Evolutionary conservation across 2,329 filamentous ascomycete genomes (phyloP).

Genomic region (Penicillium sp.): DNA sequence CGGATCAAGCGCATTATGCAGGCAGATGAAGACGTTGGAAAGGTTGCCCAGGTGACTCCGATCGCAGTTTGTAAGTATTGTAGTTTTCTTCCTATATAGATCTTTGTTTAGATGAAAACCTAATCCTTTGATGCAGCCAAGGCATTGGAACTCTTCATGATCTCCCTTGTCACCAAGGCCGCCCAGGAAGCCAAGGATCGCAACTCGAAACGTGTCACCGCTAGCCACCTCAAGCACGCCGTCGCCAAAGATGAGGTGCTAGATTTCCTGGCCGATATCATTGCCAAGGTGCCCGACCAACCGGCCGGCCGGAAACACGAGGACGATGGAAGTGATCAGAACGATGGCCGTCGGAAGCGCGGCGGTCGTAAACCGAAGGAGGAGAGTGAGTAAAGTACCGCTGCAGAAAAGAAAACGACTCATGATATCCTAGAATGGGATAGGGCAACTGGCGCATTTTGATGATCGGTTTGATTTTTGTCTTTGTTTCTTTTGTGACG

Average conservation of each 20-base stretch:
- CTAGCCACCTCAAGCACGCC: conserved; percentile 86
- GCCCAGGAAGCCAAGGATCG: conserved; percentile 79
- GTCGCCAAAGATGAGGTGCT: conserved; percentile 87
- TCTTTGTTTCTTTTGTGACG: conserved; percentile 6
- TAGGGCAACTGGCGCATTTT: conserved; percentile 22
- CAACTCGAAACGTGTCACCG: conserved; percentile 85
- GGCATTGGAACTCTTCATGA: conserved; percentile 97
- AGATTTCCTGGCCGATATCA: conserved; percentile 90
- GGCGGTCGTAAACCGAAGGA: conserved; percentile 42
- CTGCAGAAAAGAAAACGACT: conserved; percentile 16
- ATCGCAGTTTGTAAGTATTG: conserved; percentile 73
- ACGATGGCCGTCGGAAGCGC: conserved; percentile 49
- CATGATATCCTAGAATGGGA: conserved; percentile 25
- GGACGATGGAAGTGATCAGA: conserved; percentile 47
- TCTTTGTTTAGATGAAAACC: conserved; percentile 7
- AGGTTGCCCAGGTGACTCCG: conserved; percentile 95
- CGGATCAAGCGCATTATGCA: conserved; percentile 99
- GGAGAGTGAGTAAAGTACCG: conserved; percentile 34
- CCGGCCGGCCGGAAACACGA: conserved; percentile 47
- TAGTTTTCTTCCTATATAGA: background rate
- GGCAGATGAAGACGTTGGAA: conserved; percentile 96
- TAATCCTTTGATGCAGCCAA: conserved; percentile 59
- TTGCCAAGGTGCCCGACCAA: conserved; percentile 74
- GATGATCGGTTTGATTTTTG: conserved; percentile 2
- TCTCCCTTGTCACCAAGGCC: conserved; percentile 84